These are phyloP conservation scores for Alisma plantagoaquatica DNA, from an alignment of 106 monocot genomes.

Conservation along the genomic window DNA sequence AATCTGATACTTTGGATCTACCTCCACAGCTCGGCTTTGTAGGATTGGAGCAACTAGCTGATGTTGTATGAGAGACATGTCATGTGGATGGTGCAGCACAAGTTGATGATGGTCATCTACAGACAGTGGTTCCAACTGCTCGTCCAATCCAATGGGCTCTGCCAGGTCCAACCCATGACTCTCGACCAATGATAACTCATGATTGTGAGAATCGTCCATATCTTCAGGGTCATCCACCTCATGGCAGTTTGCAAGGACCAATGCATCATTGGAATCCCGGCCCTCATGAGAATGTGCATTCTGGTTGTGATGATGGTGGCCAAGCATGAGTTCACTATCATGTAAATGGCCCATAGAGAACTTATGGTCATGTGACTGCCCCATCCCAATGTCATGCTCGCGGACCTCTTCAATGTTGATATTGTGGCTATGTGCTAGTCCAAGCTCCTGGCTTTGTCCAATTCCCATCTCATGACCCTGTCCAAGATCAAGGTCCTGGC, in stretches of 20 bases:
- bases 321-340: slow-evolving; percentile 27
- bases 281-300: not conserved
- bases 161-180: slow-evolving; percentile 62
- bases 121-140: slow-evolving; percentile 40
- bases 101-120: slow-evolving; percentile 62
- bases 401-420: no score
- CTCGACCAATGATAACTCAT: slow-evolving; percentile 35
- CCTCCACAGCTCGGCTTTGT: slow-evolving; percentile 36
- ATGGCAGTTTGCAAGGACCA: slow-evolving; percentile 38
- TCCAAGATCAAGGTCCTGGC: no score
- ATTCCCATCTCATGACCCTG: no score
- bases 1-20: slow-evolving; percentile 46
- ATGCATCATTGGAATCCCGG: slow-evolving; percentile 19
- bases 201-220: slow-evolving; percentile 12
- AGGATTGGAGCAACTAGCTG: slow-evolving; percentile 40
- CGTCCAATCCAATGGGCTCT: slow-evolving; percentile 36
- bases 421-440: no score
- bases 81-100: slow-evolving; percentile 41
- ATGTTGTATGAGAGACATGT: slow-evolving; percentile 23
- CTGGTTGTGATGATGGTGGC: slow-evolving; percentile 23
- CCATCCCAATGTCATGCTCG: no score
- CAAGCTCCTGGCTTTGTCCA: no score
- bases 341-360: slow-evolving; percentile 25
- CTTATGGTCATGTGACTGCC: slow-evolving; percentile 18
- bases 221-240: slow-evolving; percentile 29